Percentiles rank a stretch among this genome's conserved stretches.
phyloP scores from a whole-genome alignment of 768 basidiomycete species.

The Collybiopsis confluens region DNA sequence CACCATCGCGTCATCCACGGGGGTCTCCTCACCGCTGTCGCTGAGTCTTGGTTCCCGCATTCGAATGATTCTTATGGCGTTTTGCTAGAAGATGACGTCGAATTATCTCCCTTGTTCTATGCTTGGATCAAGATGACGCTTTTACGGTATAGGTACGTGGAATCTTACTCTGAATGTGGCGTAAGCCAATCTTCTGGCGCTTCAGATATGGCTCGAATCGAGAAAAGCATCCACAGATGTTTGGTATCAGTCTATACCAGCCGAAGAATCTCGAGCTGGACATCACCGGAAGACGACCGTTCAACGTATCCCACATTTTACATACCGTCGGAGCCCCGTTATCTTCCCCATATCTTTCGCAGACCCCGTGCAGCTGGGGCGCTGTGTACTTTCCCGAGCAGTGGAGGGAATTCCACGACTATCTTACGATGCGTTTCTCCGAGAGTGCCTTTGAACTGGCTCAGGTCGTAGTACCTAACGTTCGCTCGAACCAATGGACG shows the following conservation, averaged over 20 bases:
- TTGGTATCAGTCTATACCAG: slow-evolving; percentile 84
- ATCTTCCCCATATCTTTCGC: slow-evolving; percentile 74
- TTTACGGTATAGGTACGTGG: slow-evolving; percentile 64
- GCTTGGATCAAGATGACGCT: slow-evolving; percentile 83
- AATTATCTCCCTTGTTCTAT: slow-evolving; percentile 80
- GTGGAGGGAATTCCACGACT: slow-evolving; percentile 84
- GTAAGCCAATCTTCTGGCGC: too few relatives aligned
- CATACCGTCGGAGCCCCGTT: slow-evolving; percentile 30
- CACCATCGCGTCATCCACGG: slow-evolving; percentile 77
- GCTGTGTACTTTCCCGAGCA: slow-evolving; percentile 87
- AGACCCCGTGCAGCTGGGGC: slow-evolving; percentile 90
- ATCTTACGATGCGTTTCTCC: slow-evolving; percentile 69
- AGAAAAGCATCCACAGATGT: slow-evolving; percentile 45
- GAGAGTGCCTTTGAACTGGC: slow-evolving; percentile 29
- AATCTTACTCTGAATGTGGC: too few relatives aligned
- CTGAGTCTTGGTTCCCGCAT: slow-evolving; percentile 86
- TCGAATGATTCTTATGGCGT: slow-evolving; percentile 72
- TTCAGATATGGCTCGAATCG: slow-evolving; percentile 52
- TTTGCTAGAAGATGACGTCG: slow-evolving; percentile 82
- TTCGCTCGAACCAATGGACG: slow-evolving; percentile 79
- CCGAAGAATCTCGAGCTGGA: slow-evolving; percentile 78
- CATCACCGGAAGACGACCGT: slow-evolving; percentile 59
- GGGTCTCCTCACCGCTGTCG: slow-evolving; percentile 76
- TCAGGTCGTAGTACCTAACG: slow-evolving; percentile 57
- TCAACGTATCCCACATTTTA: slow-evolving; percentile 64